phyloP scores from a whole-genome alignment of 176 grass and related monocot genomes.

The Bromus sterilis region DNA sequence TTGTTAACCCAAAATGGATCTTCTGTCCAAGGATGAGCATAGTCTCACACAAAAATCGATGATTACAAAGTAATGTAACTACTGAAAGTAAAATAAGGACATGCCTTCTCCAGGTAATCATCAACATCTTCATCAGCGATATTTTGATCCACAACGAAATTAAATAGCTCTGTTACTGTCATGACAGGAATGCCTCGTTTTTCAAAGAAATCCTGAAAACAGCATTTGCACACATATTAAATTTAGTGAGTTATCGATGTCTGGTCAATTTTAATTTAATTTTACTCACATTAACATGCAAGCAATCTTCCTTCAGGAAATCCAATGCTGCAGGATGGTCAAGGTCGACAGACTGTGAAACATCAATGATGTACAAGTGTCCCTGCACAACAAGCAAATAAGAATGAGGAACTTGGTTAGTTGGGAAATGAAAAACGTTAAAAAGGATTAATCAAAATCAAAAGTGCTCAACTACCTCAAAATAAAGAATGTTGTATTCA shows the following conservation, averaged over 20 bases:
- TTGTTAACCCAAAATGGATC: slow-evolving; percentile 7
- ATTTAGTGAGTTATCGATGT: neutral
- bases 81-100: slow-evolving; percentile 3
- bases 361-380: slow-evolving; percentile 97
- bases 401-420: neutral
- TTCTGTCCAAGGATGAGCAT: neutral
- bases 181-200: slow-evolving; percentile 76
- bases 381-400: slow-evolving; percentile 41
- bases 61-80: neutral
- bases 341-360: slow-evolving; percentile 93
- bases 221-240: slow-evolving; percentile 7
- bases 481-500: slow-evolving; percentile 99
- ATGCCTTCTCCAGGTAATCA: slow-evolving; percentile 83
- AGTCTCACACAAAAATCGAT: neutral
- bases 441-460: neutral
- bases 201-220: slow-evolving; percentile 78
- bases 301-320: slow-evolving; percentile 95
- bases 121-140: slow-evolving; percentile 85
- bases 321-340: slow-evolving; percentile 83
- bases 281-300: slow-evolving; percentile 85
- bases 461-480: slow-evolving; percentile 53
- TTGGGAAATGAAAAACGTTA: neutral
- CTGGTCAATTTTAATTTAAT: neutral
- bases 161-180: slow-evolving; percentile 70
- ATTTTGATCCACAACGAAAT: slow-evolving; percentile 79